Conservation (phyloP, 2,329 filamentous ascomycete genomes). For the Colletotrichum sojae region DNA sequence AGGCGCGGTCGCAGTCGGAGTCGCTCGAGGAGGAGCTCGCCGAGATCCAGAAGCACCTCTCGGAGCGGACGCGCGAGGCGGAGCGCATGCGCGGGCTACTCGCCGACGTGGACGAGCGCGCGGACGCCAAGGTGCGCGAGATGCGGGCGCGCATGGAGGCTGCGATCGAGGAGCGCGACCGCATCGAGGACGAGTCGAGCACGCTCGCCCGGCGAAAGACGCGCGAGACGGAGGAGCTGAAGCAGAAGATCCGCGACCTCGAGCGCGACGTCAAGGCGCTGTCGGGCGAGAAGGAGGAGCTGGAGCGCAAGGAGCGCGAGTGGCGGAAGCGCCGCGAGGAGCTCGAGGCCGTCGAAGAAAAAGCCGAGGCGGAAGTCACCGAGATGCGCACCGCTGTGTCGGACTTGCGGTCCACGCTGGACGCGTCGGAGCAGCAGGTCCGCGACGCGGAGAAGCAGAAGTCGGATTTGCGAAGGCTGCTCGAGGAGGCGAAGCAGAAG, state of each 20-base stretch:
- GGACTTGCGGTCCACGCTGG: slow-evolving; percentile 83
- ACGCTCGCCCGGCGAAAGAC: slow-evolving; percentile 81
- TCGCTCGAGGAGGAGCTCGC: slow-evolving; percentile 92
- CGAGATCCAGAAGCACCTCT: slow-evolving; percentile 88
- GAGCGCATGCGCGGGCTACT: slow-evolving; percentile 95
- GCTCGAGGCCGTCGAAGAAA: slow-evolving; percentile 78
- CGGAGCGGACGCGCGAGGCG: slow-evolving; percentile 89
- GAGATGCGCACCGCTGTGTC: slow-evolving; percentile 84
- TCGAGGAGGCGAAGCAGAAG: slow-evolving; percentile 83
- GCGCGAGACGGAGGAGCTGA: slow-evolving; percentile 89
- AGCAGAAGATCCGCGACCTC: slow-evolving; percentile 82
- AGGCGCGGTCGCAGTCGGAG: slow-evolving; percentile 85
- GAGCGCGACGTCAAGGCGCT: slow-evolving; percentile 82
- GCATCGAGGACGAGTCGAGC: slow-evolving; percentile 90
- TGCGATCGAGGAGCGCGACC: slow-evolving; percentile 93
- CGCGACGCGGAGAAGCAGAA: slow-evolving; percentile 88
- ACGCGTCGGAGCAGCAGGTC: slow-evolving; percentile 88
- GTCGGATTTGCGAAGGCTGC: slow-evolving; percentile 78
- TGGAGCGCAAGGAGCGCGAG: slow-evolving; percentile 80
- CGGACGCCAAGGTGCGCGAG: slow-evolving; percentile 86
- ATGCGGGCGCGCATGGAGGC: slow-evolving; percentile 91
- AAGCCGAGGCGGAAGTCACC: slow-evolving; percentile 78
- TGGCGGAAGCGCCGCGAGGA: slow-evolving; percentile 82
- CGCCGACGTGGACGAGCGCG: slow-evolving; percentile 86
- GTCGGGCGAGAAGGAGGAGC: slow-evolving; percentile 81